Conservation (phyloP, 768 basidiomycete species). For the Wakefieldia striispora region DNA sequence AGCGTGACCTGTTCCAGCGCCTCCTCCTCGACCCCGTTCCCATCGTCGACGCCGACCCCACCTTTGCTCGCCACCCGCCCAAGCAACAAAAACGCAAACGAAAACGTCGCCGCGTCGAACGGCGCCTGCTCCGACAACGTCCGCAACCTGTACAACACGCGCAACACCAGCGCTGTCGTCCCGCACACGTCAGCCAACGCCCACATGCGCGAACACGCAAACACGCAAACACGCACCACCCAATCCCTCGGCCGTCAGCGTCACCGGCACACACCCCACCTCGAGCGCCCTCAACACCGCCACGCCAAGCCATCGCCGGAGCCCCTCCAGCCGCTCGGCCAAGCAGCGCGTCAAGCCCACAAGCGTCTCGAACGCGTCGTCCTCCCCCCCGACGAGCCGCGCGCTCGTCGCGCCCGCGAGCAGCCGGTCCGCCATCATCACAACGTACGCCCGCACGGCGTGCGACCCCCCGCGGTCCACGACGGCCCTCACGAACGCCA, state of each 20-base stretch:
- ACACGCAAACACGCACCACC: conserved; percentile 32
- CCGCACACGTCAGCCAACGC: background rate
- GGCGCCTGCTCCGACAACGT: conserved; percentile 78
- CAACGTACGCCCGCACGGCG: conserved; percentile 55
- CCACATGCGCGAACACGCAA: background rate
- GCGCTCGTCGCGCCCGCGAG: conserved; percentile 62
- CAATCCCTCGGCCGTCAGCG: conserved; percentile 69
- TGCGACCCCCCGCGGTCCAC: conserved; percentile 42
- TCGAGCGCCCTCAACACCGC: conserved; percentile 78
- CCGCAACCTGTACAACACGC: conserved; percentile 82
- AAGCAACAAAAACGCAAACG: conserved; percentile 76
- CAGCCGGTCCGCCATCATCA: conserved; percentile 55
- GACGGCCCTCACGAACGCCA: conserved; percentile 67
- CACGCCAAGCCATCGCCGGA: conserved; percentile 74
- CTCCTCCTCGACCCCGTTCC: conserved; percentile 42
- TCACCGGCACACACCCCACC: conserved; percentile 64
- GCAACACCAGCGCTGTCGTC: conserved; percentile 71
- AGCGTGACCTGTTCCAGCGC: conserved; percentile 80
- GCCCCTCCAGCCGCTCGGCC: conserved; percentile 68
- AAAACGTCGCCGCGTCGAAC: conserved; percentile 84
- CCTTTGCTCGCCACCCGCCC: conserved; percentile 65
- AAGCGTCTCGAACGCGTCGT: conserved; percentile 69
- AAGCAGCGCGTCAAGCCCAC: conserved; percentile 65
- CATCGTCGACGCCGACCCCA: conserved; percentile 49
- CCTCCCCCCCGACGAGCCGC: conserved; percentile 52